phyloP scores from a whole-genome alignment of 179 eudicot genomes.

The Pouteria campechiana region DNA sequence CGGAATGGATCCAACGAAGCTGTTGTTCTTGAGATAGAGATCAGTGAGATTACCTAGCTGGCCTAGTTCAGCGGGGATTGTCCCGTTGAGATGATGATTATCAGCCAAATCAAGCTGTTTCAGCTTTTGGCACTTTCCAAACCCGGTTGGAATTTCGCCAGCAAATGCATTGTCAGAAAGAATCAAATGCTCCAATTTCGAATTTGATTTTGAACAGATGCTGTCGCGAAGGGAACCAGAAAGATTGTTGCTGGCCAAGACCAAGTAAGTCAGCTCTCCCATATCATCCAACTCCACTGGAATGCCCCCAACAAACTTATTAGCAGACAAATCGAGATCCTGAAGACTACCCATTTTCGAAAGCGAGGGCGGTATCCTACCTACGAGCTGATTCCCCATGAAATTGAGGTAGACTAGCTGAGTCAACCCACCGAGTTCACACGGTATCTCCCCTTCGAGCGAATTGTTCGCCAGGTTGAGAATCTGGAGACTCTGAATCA shows the following conservation, averaged over 20 bases:
- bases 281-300: constrained; percentile 59
- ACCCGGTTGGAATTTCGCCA: constrained; percentile 56
- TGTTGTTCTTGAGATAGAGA: constrained; percentile 67
- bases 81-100: constrained; percentile 66
- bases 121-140: constrained; percentile 40
- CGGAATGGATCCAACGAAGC: constrained; percentile 55
- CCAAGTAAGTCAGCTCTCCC: constrained; percentile 50
- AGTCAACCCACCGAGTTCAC: constrained; percentile 43
- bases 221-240: constrained; percentile 44
- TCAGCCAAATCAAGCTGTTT: constrained; percentile 81
- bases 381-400: constrained; percentile 68
- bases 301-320: constrained; percentile 61
- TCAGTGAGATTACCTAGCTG: constrained; percentile 52
- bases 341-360: constrained; percentile 36
- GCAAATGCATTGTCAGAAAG: constrained; percentile 52
- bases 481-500: constrained; percentile 34
- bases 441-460: constrained; percentile 58
- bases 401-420: constrained; percentile 63
- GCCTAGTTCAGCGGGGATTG: constrained; percentile 57
- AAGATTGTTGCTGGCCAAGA: constrained; percentile 48
- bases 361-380: constrained; percentile 50
- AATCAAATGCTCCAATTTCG: constrained; percentile 47
- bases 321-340: constrained; percentile 66
- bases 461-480: constrained; percentile 71
- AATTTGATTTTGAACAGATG: constrained; percentile 59